A percentile compares a stretch with the other conserved stretches of the same genome.
phyloP scores from a whole-genome alignment of 1,284 basidiomycete species.

The Pseudozyma pruni region DNA sequence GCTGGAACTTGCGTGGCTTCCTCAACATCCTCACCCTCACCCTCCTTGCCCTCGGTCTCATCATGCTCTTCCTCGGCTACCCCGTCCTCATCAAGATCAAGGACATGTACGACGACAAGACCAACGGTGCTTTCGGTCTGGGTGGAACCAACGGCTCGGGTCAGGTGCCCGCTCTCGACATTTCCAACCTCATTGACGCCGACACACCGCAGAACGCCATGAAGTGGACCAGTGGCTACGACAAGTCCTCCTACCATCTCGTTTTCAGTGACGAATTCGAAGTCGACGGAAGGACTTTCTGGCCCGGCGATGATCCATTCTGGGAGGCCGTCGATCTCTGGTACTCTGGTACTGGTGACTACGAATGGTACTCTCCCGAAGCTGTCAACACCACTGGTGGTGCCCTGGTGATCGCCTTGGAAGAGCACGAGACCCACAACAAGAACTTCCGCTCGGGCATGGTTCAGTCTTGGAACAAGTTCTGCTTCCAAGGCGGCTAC shows the following conservation, averaged over 20 bases:
- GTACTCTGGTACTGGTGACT: constrained; percentile 64
- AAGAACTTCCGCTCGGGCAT: constrained; percentile 66
- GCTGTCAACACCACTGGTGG: constrained; percentile 60
- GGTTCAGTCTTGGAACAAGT: constrained; percentile 68
- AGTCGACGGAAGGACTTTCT: constrained; percentile 74
- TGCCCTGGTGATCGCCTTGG: constrained; percentile 56
- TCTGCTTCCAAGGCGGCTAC: constrained; percentile 68
- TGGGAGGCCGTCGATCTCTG: constrained; percentile 67
- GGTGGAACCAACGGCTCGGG: constrained; percentile 73
- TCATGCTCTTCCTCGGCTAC: constrained; percentile 66
- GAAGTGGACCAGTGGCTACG: constrained; percentile 39
- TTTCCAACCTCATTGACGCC: constrained; percentile 47
- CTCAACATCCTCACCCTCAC: constrained; percentile 59
- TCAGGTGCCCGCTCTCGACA: constrained; percentile 54
- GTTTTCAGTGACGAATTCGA: constrained; percentile 81
- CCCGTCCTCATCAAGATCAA: constrained; percentile 59
- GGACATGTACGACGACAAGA: constrained; percentile 44
- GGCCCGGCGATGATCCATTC: constrained; percentile 66
- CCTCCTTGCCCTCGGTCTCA: constrained; percentile 49
- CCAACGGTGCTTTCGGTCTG: constrained; percentile 71
- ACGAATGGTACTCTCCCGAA: constrained; percentile 68
- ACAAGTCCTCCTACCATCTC: constrained; percentile 69
- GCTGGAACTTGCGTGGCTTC: constrained; percentile 51
- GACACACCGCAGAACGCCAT: constrained; percentile 49
- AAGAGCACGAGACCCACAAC: constrained; percentile 54